Evolutionary conservation across 192 early-diverging fungal genomes (phyloP), one percentile per base, ranked within the genome.

Genomic region (Coemansia asiatica): DNA sequence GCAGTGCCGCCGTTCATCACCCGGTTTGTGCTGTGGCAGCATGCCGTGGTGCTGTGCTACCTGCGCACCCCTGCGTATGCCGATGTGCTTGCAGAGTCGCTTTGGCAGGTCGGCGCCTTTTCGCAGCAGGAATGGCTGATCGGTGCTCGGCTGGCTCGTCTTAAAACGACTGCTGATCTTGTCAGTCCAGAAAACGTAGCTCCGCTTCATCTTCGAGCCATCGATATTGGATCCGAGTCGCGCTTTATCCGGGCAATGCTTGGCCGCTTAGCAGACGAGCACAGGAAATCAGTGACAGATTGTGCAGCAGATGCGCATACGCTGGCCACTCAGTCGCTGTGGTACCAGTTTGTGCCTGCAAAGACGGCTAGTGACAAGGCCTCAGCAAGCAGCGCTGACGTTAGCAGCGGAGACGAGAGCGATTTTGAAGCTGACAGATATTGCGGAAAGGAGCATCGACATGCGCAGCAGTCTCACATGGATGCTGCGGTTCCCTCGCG

Each of bases 21-120:
- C 44, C 69, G 79, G 7, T 73, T 81, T 62, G 70, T 72, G 35
- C 40, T 76, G 31, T 81, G 79, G 79, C 79, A 81, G 23, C 79
- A 81, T 33, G 70, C 46, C 0, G 70, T 75, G 12, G 63, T 67
- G 33, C 49, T 76, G 64, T 81, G 79, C 64, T 70, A 66, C 46
- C 23, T 72, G 46, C 69, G 70, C 19, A 67, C 71, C 1, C 79
- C 79, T 1, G 63, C 67, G 28, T 81, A 75, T 27, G 69, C 67
- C 33, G 74, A 81, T 38, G 67, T 69, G 21, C 53, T 81, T 18
- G 71, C 74, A 3, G 69, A 74, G n/a, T 69, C 79, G 26, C 35
- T 81, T 26, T 72, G 74, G 69, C 53, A 67, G 16, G 79, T 81
- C 21, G 79, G 79, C 18, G 79, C 79, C 12, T 75, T 81, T 69